Evolutionary conservation across 257 asterid genomes (phyloP), one percentile per base, ranked within the genome.

Genomic region (Lycium barbarum): DNA sequence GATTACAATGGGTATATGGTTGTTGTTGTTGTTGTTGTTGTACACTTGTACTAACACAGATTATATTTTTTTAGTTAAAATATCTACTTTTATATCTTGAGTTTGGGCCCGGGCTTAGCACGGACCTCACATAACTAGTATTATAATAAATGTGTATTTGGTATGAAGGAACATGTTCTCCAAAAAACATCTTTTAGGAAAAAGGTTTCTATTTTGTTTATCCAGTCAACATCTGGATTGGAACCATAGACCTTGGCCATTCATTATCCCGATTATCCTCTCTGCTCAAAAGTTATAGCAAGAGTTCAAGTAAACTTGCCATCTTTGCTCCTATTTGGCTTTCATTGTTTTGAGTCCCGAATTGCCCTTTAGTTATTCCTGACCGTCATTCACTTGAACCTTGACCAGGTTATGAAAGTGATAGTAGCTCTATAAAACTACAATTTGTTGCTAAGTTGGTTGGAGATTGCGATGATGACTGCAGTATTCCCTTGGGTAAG

Each of bases 401-500:
- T 47, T 81, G n/a, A 83, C 82, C 88, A 95, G 99, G 97, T 55
- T 91, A 92, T 62, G 92, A 86, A 87, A 94, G 93, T 70, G 96
- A 93, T 84, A 91, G 90, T 72, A 85, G 87, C 84, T 88, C 88
- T n/a, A 17, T 66, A 17, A 88, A 70, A 89, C 81, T 7, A 92
- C 94, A 1, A 88, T 96, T 72, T 94, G 97, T 0, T 7, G 90
- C 91, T 14, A 85, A 92, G 86, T 85, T 96, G 85, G 88, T 93
- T 71, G 93, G 91, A 65, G 99, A 93, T 14, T 84, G 93, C 47
- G 97, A 93, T 4, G 95, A 88, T 80, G 93, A 93, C 84, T 93
- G 91, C 76, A 89, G 82, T 85, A 87, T 96, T 81, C 97, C 97
- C 26, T 87, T 95, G 84, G 97, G 98, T 66, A 95, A 93, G 89